These are phyloP conservation scores for Vigna nakashimae DNA, from an alignment of 306 rosid species.

Conservation along the genomic window DNA sequence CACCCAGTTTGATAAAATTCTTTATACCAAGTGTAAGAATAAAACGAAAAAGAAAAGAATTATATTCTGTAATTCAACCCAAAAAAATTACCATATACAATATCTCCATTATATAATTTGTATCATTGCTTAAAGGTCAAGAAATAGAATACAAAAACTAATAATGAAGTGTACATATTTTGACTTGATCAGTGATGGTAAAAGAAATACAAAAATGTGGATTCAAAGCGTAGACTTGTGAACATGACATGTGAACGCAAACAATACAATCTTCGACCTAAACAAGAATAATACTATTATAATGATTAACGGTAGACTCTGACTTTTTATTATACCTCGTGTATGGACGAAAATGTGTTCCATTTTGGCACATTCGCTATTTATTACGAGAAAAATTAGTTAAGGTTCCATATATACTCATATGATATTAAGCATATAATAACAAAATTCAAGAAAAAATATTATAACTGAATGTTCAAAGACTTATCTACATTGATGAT, in stretches of 20 bases:
- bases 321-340: constrained; percentile 1
- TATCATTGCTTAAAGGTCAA: neutral
- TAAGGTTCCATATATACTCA: too few relatives aligned
- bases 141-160: neutral
- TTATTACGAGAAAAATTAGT: too few relatives aligned
- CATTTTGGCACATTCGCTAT: too few relatives aligned
- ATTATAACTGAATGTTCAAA: too few relatives aligned
- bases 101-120: neutral
- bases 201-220: neutral
- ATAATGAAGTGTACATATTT: constrained; percentile 41
- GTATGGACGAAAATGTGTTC: too few relatives aligned
- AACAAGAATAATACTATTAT: neutral
- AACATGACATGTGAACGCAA: constrained; percentile 21
- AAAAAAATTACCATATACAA: neutral
- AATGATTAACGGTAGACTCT: neutral
- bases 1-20: neutral
- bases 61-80: neutral
- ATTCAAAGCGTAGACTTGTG: constrained; percentile 21
- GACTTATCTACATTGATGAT: too few relatives aligned
- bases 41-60: neutral
- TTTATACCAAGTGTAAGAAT: neutral
- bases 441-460: too few relatives aligned
- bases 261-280: neutral
- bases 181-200: constrained; percentile 34
- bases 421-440: too few relatives aligned